Evolutionary conservation across 2,329 filamentous ascomycete species (phyloP).

Genomic region (Fusarium illudens): DNA sequence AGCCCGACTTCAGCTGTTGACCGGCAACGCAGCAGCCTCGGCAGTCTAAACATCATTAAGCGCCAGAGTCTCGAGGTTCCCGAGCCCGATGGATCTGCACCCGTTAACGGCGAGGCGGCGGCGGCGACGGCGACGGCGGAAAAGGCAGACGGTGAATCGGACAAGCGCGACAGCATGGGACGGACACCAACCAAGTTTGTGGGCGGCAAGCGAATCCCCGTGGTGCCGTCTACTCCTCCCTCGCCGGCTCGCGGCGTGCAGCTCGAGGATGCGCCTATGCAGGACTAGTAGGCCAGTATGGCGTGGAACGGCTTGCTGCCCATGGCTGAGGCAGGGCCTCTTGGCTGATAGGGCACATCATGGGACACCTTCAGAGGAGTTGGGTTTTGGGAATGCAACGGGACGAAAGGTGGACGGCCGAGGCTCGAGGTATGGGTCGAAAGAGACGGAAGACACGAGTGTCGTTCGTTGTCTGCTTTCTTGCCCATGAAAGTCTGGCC

Average conservation of each 20-base stretch:
- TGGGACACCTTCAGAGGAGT: constrained; percentile 24
- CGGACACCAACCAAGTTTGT: constrained; percentile 57
- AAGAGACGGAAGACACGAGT: background rate
- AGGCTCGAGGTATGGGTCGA: constrained; percentile 2
- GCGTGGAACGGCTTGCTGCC: constrained; percentile 18
- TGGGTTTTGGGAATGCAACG: constrained; percentile 23
- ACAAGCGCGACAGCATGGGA: constrained; percentile 72
- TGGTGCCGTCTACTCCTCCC: constrained; percentile 42
- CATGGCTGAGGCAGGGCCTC: constrained; percentile 16
- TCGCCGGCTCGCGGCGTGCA: constrained; percentile 55
- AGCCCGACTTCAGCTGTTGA: constrained; percentile 65
- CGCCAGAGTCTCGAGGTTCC: constrained; percentile 85
- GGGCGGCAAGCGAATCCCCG: constrained; percentile 56
- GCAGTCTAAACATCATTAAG: constrained; percentile 61
- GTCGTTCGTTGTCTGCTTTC: background rate
- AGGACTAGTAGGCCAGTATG: constrained; percentile 53
- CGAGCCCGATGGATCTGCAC: constrained; percentile 59
- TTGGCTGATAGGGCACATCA: constrained; percentile 14
- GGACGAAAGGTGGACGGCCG: constrained; percentile 12
- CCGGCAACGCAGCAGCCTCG: constrained; percentile 60
- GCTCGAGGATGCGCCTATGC: constrained; percentile 63
- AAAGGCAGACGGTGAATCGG: constrained; percentile 44
- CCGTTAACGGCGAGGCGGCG: constrained; percentile 55
- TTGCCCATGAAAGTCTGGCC: constrained; percentile 3
- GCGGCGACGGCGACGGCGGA: too few relatives aligned